These are phyloP conservation scores for Phanerochaete carnosa DNA, from an alignment of 768 basidiomycete species.

Conservation along the genomic window DNA sequence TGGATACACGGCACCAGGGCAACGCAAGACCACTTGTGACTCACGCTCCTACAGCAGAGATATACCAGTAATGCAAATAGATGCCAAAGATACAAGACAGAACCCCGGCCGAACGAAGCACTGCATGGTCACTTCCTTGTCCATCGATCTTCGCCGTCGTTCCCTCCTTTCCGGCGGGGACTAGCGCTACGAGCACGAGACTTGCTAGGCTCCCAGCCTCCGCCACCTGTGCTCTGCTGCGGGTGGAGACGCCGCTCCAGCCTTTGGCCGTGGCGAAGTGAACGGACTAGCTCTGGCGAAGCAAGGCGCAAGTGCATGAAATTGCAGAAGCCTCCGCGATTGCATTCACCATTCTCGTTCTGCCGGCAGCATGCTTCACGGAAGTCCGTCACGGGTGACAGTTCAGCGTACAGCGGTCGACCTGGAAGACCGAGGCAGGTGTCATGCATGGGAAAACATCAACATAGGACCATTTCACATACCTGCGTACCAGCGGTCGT, in stretches of 20 bases:
- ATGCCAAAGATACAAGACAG: background rate
- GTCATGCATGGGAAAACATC: background rate
- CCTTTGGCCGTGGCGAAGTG: conserved; percentile 78
- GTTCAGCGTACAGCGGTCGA: conserved; percentile 92
- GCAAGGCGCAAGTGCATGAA: conserved; percentile 96
- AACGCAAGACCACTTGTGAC: background rate
- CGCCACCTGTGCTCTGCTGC: conserved; percentile 55
- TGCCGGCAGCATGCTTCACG: conserved; percentile 98
- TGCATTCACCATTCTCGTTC: conserved; percentile 98
- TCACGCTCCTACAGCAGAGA: background rate
- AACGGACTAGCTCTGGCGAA: conserved; percentile 76
- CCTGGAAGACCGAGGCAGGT: conserved; percentile 41
- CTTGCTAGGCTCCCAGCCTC: conserved; percentile 82
- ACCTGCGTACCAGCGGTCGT: conserved; percentile 99
- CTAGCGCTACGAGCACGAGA: conserved; percentile 74
- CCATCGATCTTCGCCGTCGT: conserved; percentile 66
- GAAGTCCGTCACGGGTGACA: conserved; percentile 98
- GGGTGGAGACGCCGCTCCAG: conserved; percentile 79
- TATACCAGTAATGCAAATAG: background rate
- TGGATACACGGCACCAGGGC: no score
- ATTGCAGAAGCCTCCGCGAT: conserved; percentile 97
- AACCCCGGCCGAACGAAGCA: background rate
- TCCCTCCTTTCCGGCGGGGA: conserved; percentile 57
- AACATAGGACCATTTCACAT: conserved; percentile 26
- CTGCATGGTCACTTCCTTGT: conserved; percentile 28